Percentiles rank a stretch among this genome's conserved stretches.
These are phyloP conservation scores for Saturnispora zaruensis DNA, from an alignment of 805 yeast species.

Conservation along the genomic window DNA sequence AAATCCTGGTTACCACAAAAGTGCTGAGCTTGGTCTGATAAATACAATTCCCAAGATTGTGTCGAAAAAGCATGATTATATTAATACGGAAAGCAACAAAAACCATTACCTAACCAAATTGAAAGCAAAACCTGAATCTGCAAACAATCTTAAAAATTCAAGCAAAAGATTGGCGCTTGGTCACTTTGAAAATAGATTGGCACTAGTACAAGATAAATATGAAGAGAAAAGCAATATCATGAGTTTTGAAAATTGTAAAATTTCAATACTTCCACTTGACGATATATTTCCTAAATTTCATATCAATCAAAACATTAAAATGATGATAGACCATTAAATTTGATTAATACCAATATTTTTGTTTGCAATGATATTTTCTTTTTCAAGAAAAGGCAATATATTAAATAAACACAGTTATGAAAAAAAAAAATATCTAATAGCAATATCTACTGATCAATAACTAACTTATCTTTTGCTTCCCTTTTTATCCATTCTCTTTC, in stretches of 20 bases:
- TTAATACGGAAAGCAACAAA: not conserved
- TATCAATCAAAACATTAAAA: not conserved
- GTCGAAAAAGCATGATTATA: not conserved
- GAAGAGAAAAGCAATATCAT: not conserved
- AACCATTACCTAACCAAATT: not conserved
- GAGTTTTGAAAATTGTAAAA: not conserved
- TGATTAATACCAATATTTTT: no score
- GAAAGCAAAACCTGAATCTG: not conserved
- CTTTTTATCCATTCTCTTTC: not conserved
- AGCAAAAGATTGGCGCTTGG: not conserved
- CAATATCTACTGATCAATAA: not conserved
- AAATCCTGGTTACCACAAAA: not conserved
- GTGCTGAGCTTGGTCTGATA: not conserved
- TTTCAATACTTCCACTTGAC: not conserved
- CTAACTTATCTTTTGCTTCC: not conserved
- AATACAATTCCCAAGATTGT: not conserved
- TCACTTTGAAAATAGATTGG: not conserved
- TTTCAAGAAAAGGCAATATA: not conserved
- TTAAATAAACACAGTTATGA: not conserved
- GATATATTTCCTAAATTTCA: not conserved
- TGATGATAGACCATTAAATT: not conserved
- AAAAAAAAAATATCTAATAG: not conserved
- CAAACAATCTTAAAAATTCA: not conserved
- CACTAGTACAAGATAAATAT: not conserved
- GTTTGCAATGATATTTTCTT: not conserved